Conservation (phyloP, 371 early-diverging fungal species). For the Rhizopus arrhizus region DNA sequence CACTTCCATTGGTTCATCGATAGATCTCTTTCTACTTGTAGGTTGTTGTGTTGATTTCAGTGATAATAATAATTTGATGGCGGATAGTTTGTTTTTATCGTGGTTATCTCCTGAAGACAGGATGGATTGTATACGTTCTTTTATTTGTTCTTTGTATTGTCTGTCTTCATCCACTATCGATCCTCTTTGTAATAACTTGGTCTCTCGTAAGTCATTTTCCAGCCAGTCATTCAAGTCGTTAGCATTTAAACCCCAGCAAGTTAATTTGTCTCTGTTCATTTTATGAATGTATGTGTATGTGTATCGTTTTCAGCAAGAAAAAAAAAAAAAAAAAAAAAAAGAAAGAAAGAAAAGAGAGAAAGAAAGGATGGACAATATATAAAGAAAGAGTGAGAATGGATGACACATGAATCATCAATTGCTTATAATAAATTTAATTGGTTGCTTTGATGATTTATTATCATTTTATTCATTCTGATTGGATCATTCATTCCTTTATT, state of each 20-base stretch:
- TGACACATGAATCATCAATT: slow-evolving; percentile 1
- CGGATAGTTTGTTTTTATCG: neutral
- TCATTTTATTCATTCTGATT: neutral
- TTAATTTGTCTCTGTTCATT: slow-evolving; percentile 43
- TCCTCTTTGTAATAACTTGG: neutral
- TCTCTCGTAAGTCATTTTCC: slow-evolving; percentile 36
- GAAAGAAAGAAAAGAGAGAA: slow-evolving; percentile 9
- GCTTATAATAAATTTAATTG: neutral
- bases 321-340: neutral
- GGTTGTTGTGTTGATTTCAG: neutral
- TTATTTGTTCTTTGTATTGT: neutral
- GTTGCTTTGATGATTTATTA: neutral
- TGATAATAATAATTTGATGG: neutral
- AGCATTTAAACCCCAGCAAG: slow-evolving; percentile 26
- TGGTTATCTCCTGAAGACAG: neutral
- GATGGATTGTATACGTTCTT: slow-evolving; percentile 2
- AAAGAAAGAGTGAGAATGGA: neutral
- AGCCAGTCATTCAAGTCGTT: slow-evolving; percentile 39
- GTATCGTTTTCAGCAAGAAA: slow-evolving; percentile 18
- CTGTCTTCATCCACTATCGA: neutral
- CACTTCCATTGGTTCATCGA: slow-evolving; percentile 21
- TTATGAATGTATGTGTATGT: slow-evolving; percentile 35
- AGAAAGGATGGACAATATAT: slow-evolving; percentile 19
- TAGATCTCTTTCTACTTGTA: neutral
- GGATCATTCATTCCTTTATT: neutral